phyloP scores from a whole-genome alignment of 106 monocot genomes.

The Vanilla planifolia region DNA sequence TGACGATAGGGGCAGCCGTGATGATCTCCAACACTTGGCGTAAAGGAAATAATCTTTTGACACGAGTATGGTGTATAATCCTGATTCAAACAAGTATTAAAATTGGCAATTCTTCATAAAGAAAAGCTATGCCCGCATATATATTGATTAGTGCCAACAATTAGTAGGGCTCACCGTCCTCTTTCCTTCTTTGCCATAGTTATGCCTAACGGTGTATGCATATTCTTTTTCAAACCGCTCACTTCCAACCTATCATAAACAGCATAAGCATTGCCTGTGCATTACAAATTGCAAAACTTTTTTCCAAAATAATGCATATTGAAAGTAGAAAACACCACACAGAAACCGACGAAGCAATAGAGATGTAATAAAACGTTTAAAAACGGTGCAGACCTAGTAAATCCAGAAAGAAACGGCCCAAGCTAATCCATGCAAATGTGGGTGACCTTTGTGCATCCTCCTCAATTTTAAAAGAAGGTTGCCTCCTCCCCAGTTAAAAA shows the following conservation, averaged over 20 bases:
- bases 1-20: slow-evolving; percentile 92
- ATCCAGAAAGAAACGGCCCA: too few relatives aligned
- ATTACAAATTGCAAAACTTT: too few relatives aligned
- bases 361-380: too few relatives aligned
- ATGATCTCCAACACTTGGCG: slow-evolving; percentile 77
- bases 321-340: too few relatives aligned
- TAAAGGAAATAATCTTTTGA: slow-evolving; percentile 89
- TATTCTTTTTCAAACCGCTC: slow-evolving; percentile 97
- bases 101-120: too few relatives aligned
- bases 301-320: too few relatives aligned
- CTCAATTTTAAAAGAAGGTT: too few relatives aligned
- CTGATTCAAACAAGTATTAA: slow-evolving; percentile 26
- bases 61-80: slow-evolving; percentile 96
- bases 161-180: slow-evolving; percentile 44
- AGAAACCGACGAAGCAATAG: too few relatives aligned
- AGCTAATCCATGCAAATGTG: too few relatives aligned
- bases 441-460: too few relatives aligned
- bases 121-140: neutral
- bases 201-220: slow-evolving; percentile 84
- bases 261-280: neutral
- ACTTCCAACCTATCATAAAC: slow-evolving; percentile 52
- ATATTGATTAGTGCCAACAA: slow-evolving; percentile 5
- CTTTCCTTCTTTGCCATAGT: slow-evolving; percentile 98
- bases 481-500: too few relatives aligned
- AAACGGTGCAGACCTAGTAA: too few relatives aligned